Conservation (phyloP, 371 early-diverging fungal genomes). For the Nematocida sp. region DNA sequence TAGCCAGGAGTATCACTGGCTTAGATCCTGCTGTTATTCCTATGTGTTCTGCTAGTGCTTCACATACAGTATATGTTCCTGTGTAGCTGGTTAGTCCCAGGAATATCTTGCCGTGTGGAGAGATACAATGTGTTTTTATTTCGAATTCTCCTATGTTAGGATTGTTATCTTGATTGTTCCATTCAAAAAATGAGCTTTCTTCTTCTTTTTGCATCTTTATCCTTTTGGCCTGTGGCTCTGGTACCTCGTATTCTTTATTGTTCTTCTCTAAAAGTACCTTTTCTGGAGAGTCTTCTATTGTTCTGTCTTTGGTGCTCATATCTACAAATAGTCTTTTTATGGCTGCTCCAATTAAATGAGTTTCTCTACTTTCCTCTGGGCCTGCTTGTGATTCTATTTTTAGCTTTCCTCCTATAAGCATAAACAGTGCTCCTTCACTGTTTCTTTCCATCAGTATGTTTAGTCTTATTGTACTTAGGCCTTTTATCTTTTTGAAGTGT, state of each 20-base stretch:
- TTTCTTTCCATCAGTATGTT: conserved; percentile 50
- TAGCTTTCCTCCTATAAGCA: conserved; percentile 58
- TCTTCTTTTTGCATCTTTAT: not conserved
- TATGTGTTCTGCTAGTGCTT: conserved; percentile 21
- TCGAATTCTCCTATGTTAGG: conserved; percentile 30
- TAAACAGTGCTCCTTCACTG: conserved; percentile 30
- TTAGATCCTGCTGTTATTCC: conserved; percentile 27
- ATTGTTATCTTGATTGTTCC: conserved; percentile 2
- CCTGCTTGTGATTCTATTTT: conserved; percentile 52
- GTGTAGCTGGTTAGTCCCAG: conserved; percentile 37
- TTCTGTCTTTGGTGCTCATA: not conserved
- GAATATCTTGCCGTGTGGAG: conserved; percentile 21
- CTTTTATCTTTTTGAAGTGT: conserved; percentile 63
- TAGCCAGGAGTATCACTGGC: conserved; percentile 33
- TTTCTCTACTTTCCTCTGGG: conserved; percentile 25
- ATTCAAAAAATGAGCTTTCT: conserved; percentile 34
- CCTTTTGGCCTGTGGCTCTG: not conserved
- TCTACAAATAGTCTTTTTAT: conserved; percentile 30
- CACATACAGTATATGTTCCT: conserved; percentile 12
- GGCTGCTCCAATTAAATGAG: conserved; percentile 50
- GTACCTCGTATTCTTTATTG: no score
- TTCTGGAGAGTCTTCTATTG: not conserved
- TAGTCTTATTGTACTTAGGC: conserved; percentile 51
- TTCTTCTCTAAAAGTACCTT: no score
- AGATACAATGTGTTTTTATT: conserved; percentile 8